Evolutionary conservation across 495 filamentous ascomycete species (phyloP).

Genomic region (Astrocystis sublimbata): DNA sequence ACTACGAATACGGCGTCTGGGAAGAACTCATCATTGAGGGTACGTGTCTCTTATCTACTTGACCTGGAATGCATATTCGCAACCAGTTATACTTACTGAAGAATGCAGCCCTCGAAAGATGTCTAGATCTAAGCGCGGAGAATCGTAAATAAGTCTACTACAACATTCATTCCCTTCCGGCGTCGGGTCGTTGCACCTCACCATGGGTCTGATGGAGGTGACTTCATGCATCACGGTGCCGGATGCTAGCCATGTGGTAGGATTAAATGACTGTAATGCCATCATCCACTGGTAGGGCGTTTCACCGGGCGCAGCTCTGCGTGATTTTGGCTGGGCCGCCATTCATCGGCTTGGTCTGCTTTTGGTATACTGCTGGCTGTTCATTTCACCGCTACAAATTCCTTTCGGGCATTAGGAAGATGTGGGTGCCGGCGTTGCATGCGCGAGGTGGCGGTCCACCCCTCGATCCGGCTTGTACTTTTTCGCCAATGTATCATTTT

Average conservation of each 20-base stretch:
- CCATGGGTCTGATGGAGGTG: conserved; percentile 23
- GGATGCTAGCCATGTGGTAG: conserved; percentile 3
- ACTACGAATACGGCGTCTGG: conserved; percentile 96
- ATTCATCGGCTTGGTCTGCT: conserved; percentile 16
- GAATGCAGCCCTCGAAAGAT: conserved; percentile 63
- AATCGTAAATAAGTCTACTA: conserved; percentile 33
- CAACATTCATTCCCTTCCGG: conserved; percentile 18
- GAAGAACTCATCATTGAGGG: conserved; percentile 88
- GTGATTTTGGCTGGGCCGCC: conserved; percentile 14
- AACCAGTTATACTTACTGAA: conserved; percentile 11
- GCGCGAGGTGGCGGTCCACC: conserved; percentile 14
- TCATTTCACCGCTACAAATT: conserved; percentile 16
- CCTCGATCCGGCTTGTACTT: conserved; percentile 7
- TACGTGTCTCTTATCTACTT: conserved; percentile 45
- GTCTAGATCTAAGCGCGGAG: conserved; percentile 60
- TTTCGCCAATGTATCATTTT: conserved; percentile 18
- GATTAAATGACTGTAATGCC: conserved; percentile 6
- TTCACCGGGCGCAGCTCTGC: conserved; percentile 15
- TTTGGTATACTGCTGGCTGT: conserved; percentile 5
- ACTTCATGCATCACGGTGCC: not conserved
- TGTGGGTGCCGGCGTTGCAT: conserved; percentile 15
- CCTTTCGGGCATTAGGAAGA: conserved; percentile 13
- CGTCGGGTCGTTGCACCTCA: conserved; percentile 16
- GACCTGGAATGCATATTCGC: conserved; percentile 1
- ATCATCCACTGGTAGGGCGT: conserved; percentile 18